Base-by-base conservation (phyloP, 805 yeast genomes). In the Sugiyamaella americana region DNA sequence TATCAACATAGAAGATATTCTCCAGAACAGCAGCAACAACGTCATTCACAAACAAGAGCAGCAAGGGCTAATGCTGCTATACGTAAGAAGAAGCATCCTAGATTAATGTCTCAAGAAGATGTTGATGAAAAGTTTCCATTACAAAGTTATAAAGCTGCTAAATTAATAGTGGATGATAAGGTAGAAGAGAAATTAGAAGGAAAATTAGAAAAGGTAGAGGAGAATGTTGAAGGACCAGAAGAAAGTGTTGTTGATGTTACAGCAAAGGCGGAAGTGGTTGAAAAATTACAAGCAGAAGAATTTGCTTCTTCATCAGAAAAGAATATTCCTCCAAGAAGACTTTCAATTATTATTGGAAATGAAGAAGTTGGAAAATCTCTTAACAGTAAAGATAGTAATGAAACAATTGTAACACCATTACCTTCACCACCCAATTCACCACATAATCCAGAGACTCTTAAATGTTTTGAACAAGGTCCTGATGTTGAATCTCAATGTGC, bases 71-170 rank as follows among this genome's bases (percentile, higher is more conserved):
- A 41, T 46, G 19, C 47, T 26, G 39, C 45, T 21, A 44, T 29
- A 34, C 22, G 29, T 13, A 30, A 41, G 45, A 37, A 56, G 55
- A 24, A 52, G 47, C 43, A 45, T 48, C 51, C 59, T 49, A 24
- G 59, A 40, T 53, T 65, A 22, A 53, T 64, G 50, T 51, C 58
- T 6, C 41, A 51, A 37, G 63, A 50, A 5, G 58, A 57, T 36
- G 52, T 65, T 36, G 56, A 64, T 43, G 59, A 56, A 37, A 49
- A 59, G 41, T 64, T 64, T 49, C 69, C 69, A 5, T 49, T 49
- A 5, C 51, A 49, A 40, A 55, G 54, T 21, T 64, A 62, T 51
- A 58, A 60, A 41, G 43, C 44, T 58, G 54, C 61, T 4, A 38
- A 42, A 29, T 11, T 23, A 18, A 22, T 8, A 10, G n/a, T 23